Base-by-base conservation (phyloP, 2,329 filamentous ascomycete species). In the Hypoxylon sp. region DNA sequence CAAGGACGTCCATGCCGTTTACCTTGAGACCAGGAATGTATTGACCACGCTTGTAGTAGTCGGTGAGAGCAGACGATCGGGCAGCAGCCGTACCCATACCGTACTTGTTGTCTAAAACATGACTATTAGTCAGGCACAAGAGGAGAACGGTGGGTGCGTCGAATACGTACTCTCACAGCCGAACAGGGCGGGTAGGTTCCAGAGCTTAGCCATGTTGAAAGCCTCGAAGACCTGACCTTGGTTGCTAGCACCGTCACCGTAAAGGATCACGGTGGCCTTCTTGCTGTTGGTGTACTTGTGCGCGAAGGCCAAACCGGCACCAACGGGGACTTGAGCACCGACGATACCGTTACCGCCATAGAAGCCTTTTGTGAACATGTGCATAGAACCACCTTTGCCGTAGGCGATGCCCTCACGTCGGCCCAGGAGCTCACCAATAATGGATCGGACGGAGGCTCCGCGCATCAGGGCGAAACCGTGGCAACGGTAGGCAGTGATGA, bases 151-250 rank as follows among this genome's bases (percentile, higher is more conserved):
- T 20, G 7, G 4, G n/a, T 28, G 36, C 22, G 20, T 28, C 2
- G 18, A 22, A 22, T 26, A 88, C 93, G 80, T 84, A 97, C 94
- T 99, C 87, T 99, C 96, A 82, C 96, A 99, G 74, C 93, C 94
- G 78, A 99, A 99, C 73, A 99, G 91, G 73, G 94, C 89, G 58
- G 96, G 96, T 49, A 99, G 86, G 75, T 96, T 94, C 96, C 96
- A 99, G 72, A 99, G 90, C 88, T 98, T 98, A 70, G 96, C 96
- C 96, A 99, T 99, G 90, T 99, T 99, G 89, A 96, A 99, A 68
- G 96, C 94, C 87, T 99, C 96, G 77, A 99, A 99, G 75, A 99
- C 96, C 84, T 99, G 96, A 71, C 96, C 96, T 86, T 99, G 96
- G 87, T 99, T 99, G 86, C 91, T 93, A 72, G 96, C 96, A 86